Conservation (phyloP, 2,329 filamentous ascomycete genomes). For the Chaetomium sp. region DNA sequence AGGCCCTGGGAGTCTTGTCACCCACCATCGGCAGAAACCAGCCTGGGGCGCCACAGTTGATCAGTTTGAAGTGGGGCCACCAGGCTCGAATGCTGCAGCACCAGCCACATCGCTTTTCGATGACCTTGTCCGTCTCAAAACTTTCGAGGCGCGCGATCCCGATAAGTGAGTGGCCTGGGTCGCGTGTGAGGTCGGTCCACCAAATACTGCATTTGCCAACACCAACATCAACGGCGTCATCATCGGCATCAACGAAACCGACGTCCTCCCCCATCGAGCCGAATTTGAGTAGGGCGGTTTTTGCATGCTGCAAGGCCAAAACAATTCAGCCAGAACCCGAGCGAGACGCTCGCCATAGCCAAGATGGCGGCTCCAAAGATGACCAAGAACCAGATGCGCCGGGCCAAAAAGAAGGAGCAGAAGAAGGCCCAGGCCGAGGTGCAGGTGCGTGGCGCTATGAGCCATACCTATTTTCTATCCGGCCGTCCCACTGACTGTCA, state of each 20-base stretch:
- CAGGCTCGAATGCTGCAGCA: background rate
- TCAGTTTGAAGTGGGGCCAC: background rate
- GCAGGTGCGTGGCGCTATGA: background rate
- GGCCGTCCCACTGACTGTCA: background rate
- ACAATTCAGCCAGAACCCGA: background rate
- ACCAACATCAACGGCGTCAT: background rate
- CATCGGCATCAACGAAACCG: background rate
- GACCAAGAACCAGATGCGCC: slow-evolving; percentile 89
- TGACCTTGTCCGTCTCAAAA: background rate
- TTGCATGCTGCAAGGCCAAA: background rate
- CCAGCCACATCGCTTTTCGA: slow-evolving; percentile 2
- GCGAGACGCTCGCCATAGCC: slow-evolving; percentile 19
- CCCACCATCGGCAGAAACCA: background rate
- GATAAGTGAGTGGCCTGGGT: slow-evolving; percentile 3
- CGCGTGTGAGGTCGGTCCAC: slow-evolving; percentile 11
- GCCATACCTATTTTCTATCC: background rate
- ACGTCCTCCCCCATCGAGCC: background rate
- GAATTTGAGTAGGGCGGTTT: background rate
- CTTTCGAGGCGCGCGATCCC: slow-evolving; percentile 10
- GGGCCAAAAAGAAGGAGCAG: slow-evolving; percentile 90
- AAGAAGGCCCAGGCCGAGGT: slow-evolving; percentile 60
- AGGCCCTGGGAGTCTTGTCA: background rate
- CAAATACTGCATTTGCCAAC: background rate
- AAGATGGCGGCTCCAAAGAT: slow-evolving; percentile 63
- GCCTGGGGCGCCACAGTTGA: background rate